Base-by-base conservation (phyloP, 495 filamentous ascomycete species). In the Pyrenopolyporus hunteri region DNA sequence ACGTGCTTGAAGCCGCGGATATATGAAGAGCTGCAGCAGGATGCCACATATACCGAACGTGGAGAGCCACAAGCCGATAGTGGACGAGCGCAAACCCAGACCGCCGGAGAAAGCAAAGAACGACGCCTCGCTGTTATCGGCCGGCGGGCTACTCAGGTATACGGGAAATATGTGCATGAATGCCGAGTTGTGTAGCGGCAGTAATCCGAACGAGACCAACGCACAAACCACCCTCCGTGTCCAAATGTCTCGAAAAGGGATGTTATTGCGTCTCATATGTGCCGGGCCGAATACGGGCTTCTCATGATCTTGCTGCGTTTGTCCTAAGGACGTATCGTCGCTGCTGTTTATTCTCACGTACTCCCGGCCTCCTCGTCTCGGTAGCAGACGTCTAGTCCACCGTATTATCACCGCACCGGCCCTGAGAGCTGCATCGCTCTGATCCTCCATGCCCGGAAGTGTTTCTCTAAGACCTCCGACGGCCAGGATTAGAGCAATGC, bases 151-250 rank as follows among this genome's bases (percentile, higher is more conserved):
- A 6, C 86, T 87, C 45, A 93, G 76, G 68, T 89, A 90, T 19
- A 89, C 80, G 44, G 87, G 89, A 39, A 87, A 88, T 63, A 92
- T 79, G 40, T 87, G 81, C 72, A 87, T 89, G 78, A 90, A 93
- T 6, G 89, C 86, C 29, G 86, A 83, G 28, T 87, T 85, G 70
- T 93, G 90, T 59, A 90, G 78, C n/a, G 86, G 83, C 11, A 93
- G 76, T 6, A 91, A 76, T 32, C 82, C 84, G 28, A 91, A 87
- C 3, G 81, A 78, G 28, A 89, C 64, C 1, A 92, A 73, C 0
- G 87, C 88, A 6, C 81, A 70, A 16, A 87, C 56, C 5, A 91
- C 80, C 37, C 87, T 86, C 11, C 74, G 75, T 0, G 87, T 87
- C 75, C 83, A 88, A 26, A 89, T 87, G 14, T 76, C 73, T 13